Evolutionary conservation across 2,329 filamentous ascomycete species (phyloP), one percentile per base, ranked within the genome.

Genomic region (Pseudocercospora crystallina): DNA sequence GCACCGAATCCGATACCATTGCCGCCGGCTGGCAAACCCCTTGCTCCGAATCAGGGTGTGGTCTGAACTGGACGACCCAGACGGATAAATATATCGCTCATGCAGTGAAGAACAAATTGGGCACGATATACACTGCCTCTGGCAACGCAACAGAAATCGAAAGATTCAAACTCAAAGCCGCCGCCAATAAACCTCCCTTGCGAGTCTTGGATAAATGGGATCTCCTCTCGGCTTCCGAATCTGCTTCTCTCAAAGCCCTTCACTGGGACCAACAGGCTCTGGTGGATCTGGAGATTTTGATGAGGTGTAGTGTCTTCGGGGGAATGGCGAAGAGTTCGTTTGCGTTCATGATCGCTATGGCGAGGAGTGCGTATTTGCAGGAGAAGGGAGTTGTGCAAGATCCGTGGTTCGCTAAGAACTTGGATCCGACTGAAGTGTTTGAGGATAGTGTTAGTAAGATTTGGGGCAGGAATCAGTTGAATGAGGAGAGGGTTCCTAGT

Each of bases 271-370:
- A 78, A 62, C 71, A 72, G 49, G 71, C 70, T 7, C 63, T 78
- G 17, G 71, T 79, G 10, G 76, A 79, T 61, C 77, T 74, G 61
- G 73, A 78, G 55, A 69, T 79, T 8, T 65, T 77, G 56, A 62
- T 73, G 43, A 67, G 72, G 29, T 72, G 72, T n/a, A 70, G 68
- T 5, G 62, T 69, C 20, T 69, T 77, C 47, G 68, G 69, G 1
- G 75, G 76, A 1, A 63, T 71, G 14, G 68, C 70, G 2, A 69
- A 69, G 55, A 74, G 70, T 44, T 68, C 65, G 42, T 76, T 77
- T 46, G 68, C 70, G 4, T 77, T 74, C 72, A 73, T 72, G 50
- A 57, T 78, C 7, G 74, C 73, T 12, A 53, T 76, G 52, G 65
- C 69, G 17, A 68, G 75, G 62, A 67, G 8, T 54, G 53, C 51